Conservation (phyloP, 352 stramenopile species). For the Albugo laibachii region DNA sequence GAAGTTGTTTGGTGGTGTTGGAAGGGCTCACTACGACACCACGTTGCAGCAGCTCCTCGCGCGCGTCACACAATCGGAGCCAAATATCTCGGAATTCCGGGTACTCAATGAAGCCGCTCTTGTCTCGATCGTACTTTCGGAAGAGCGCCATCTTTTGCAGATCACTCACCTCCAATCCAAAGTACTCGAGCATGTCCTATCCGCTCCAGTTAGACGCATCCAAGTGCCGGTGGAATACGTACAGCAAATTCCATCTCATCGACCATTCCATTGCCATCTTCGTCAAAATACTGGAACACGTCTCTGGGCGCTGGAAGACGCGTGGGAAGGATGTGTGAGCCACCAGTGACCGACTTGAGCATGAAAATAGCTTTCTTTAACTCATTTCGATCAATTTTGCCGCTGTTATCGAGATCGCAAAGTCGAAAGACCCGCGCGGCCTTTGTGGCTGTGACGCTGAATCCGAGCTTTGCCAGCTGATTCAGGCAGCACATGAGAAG, state of each 20-base stretch:
- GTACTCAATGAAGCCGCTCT: slow-evolving; percentile 84
- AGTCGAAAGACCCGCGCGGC: slow-evolving; percentile 79
- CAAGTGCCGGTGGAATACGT: not conserved
- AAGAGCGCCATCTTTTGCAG: slow-evolving; percentile 84
- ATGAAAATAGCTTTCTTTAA: slow-evolving; percentile 88
- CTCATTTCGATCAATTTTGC: slow-evolving; percentile 84
- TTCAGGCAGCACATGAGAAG: not conserved
- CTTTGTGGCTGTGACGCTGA: slow-evolving; percentile 80
- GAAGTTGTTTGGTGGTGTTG: slow-evolving; percentile 46
- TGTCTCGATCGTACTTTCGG: slow-evolving; percentile 84
- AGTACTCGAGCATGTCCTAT: slow-evolving; percentile 84
- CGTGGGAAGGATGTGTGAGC: slow-evolving; percentile 68
- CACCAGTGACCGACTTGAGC: slow-evolving; percentile 70
- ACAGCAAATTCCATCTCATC: slow-evolving; percentile 88
- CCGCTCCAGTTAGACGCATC: not conserved
- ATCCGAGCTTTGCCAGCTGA: slow-evolving; percentile 71
- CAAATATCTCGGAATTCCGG: slow-evolving; percentile 87
- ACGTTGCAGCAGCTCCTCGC: slow-evolving; percentile 69
- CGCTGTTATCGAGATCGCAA: slow-evolving; percentile 78
- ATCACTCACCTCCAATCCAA: slow-evolving; percentile 76
- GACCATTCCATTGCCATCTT: slow-evolving; percentile 75
- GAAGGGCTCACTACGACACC: slow-evolving; percentile 81
- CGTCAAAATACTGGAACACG: slow-evolving; percentile 83
- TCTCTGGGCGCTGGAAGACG: slow-evolving; percentile 68
- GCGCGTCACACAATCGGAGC: slow-evolving; percentile 59